Conservation (phyloP, 495 filamentous ascomycete species). For the Emericellopsis terricola region DNA sequence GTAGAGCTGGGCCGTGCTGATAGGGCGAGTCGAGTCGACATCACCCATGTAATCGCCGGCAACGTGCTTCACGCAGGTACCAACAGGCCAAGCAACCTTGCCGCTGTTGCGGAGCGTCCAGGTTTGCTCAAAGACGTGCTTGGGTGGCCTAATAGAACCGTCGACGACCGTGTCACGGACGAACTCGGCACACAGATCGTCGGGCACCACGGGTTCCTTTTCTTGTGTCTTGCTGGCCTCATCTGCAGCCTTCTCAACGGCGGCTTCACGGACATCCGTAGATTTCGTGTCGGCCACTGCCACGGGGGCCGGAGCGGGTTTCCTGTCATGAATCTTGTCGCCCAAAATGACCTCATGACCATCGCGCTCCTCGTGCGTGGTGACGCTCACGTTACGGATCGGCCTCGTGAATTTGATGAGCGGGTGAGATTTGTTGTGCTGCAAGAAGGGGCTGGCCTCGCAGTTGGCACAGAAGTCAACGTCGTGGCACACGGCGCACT, state of each 20-base stretch:
- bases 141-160: constrained; percentile 49
- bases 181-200: constrained; percentile 53
- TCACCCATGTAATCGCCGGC: constrained; percentile 93
- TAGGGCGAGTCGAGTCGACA: constrained; percentile 58
- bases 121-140: constrained; percentile 64
- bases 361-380: constrained; percentile 59
- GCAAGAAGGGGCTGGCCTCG: constrained; percentile 69
- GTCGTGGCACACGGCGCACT: constrained; percentile 94
- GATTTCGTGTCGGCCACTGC: constrained; percentile 58
- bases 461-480: constrained; percentile 91
- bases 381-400: constrained; percentile 76
- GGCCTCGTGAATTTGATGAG: constrained; percentile 94
- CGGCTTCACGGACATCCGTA: constrained; percentile 16
- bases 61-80: constrained; percentile 78
- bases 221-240: constrained; percentile 9
- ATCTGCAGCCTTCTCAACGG: constrained; percentile 9
- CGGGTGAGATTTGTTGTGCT: constrained; percentile 86
- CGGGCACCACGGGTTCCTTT: constrained; percentile 8
- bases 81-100: constrained; percentile 61
- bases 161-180: constrained; percentile 63
- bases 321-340: constrained; percentile 30
- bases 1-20: constrained; percentile 50
- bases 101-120: constrained; percentile 88
- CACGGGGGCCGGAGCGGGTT: constrained; percentile 30
- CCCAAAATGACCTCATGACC: constrained; percentile 47